Evolutionary conservation across 768 basidiomycete species (phyloP), one percentile per base, ranked within the genome.

Genomic region (Tricholoma hemisulphureum): DNA sequence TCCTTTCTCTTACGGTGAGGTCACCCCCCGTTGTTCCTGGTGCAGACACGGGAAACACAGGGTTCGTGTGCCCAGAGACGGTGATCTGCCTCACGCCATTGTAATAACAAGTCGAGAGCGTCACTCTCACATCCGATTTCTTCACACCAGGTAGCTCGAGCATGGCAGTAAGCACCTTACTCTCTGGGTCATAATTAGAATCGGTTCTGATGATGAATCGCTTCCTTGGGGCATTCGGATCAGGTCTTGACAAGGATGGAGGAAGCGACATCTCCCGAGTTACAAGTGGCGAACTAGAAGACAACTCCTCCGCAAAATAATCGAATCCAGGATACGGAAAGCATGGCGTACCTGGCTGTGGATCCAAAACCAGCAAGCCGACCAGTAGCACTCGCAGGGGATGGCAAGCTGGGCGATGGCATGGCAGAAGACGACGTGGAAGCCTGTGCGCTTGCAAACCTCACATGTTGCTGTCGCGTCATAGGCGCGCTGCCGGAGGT

Each of bases 121-220:
- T 78, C 71, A 90, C 76, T 58, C 71, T 79, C 53, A 91, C 63
- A 63, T 88, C 83, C 60, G 69, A 69, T 60, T 76, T 81, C 65
- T 79, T 80, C 67, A 89, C 75, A 41, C 89, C 89, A 3, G 89
- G 89, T 28, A 90, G 74, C 71, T 90, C 88, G 66, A 89, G 80
- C 72, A 83, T 76, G 52, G 83, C 84, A 57, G 78, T 79, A 64
- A 89, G 72, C 35, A 77, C 66, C 67, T 77, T 77, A 51, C 77
- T 80, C 31, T 77, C 74, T 34, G 67, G 62, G 66, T 85, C 79
- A 73, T 83, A 87, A 66, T 81, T 76, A 52, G 85, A 71, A 71
- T 90, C 89, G 28, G 83, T 75, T 63, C 85, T 83, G 59, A 87
- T 83, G 60, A 75, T 66, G 64, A 78, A 77, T 31, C 71, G 72